Evolutionary conservation across 192 early-diverging fungal genomes (phyloP), one percentile per base, ranked within the genome.

Genomic region (Pecoramyces ruminantium): DNA sequence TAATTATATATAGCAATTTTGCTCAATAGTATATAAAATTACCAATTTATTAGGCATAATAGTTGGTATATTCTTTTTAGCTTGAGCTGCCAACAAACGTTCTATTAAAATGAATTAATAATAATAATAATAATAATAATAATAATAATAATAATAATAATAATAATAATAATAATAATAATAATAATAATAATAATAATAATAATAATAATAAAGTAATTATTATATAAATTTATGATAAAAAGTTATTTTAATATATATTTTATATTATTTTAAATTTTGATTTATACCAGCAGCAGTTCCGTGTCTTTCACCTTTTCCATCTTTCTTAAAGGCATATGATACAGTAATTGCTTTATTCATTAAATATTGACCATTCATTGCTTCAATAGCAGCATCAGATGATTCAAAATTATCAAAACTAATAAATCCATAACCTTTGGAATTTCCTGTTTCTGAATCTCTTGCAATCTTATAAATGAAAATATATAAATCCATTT

Each of bases 271-370:
- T 30, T 18, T 39, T 28, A 80, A 77, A 38, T 28, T 28, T 34
- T 28, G 29, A 29, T 77, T 27, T 79, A 13, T 87, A 93, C 92
- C 92, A 30, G 96, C 96, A 0, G 95, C 95, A 39, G 93, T 94
- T 79, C 98, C 98, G 82, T 99, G 98, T 27, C 96, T 83, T 83
- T 98, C 97, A 29, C 98, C 98, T 85, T 96, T 96, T 29, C 96
- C 96, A 82, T 99, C 98, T 86, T 99, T 99, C 85, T 98, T 99
- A 83, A 96, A 95, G 3, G 97, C 96, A 87, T 96, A 99, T 21
- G 87, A 87, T 13, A 97, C 97, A 30, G 87, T 92, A 80, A 99
- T 94, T 30, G 93, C 92, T 83, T 96, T 97, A 84, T 96, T 95
- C 85, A 94, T 95, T 85, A 99, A 84, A 85, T 93, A 98, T 86